phyloP scores from a whole-genome alignment of 257 asterid genomes.

The Ocimum tenuiflorum region DNA sequence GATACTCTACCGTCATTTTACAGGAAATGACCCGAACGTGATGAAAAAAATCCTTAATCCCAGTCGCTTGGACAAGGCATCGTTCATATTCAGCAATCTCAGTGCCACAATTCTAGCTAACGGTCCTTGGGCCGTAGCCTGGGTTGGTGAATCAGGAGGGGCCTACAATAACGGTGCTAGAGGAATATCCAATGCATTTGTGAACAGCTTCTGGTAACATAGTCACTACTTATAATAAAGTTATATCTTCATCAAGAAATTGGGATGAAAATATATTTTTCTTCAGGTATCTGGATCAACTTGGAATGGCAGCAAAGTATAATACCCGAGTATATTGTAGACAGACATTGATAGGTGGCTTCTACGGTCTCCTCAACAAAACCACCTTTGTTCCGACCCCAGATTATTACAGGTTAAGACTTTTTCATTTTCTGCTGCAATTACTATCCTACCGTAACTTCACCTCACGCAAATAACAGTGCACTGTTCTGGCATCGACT shows the following conservation, averaged over 20 bases:
- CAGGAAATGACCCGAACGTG: conserved; percentile 67
- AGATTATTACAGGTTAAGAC: conserved; percentile 74
- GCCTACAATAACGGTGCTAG: conserved; percentile 71
- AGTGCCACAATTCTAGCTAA: conserved; percentile 38
- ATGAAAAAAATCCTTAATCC: conserved; percentile 63
- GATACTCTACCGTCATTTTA: conserved; percentile 6
- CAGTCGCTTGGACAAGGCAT: conserved; percentile 43
- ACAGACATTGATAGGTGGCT: conserved; percentile 86
- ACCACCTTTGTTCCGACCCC: conserved; percentile 72
- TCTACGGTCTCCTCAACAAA: conserved; percentile 72
- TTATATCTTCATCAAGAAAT: too few relatives aligned
- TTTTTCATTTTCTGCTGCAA: neutral
- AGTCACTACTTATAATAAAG: too few relatives aligned
- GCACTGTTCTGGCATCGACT: conserved; percentile 91
- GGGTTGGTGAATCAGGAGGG: conserved; percentile 98
- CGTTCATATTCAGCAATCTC: conserved; percentile 39
- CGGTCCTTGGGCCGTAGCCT: conserved; percentile 85
- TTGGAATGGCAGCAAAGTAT: conserved; percentile 89
- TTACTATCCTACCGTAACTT: too few relatives aligned
- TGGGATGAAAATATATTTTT: neutral
- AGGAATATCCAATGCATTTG: conserved; percentile 60
- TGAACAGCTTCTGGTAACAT: conserved; percentile 81
- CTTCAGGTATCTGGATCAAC: conserved; percentile 93
- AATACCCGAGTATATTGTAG: conserved; percentile 74
- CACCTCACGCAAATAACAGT: conserved; percentile 35